Evolutionary conservation across 306 rosid genomes (phyloP), one percentile per base, ranked within the genome.

Genomic region (Prunus mume): DNA sequence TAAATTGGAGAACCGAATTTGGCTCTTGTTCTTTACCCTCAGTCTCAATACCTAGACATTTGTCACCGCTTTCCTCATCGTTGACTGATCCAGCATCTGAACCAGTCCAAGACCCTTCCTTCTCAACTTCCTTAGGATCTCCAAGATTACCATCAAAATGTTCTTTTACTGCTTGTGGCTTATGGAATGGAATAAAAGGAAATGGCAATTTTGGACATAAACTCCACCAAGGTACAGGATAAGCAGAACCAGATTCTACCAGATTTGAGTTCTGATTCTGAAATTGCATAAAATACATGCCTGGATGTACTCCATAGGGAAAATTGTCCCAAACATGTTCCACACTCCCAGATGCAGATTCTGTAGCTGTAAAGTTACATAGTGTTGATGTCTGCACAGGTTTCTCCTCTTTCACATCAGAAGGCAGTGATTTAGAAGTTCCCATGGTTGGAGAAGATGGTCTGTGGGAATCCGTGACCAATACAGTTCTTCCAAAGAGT

Each of bases 401-500:
- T 61, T 66, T 77, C 58, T 65, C 68, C 47, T 73, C 84, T 11
- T 18, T 43, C 19, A 27, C 22, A 56, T 58, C 47, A 3, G 57
- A 27, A 57, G 83, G 65, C 51, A 55, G 30, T 27, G 81, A 73
- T 67, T 86, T 85, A 65, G 72, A 65, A 27, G 74, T 24, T 19
- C 58, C 89, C 9, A 8, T 20, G 5, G 64, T 71, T 30, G 75
- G 57, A 71, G 85, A 80, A n/a, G 80, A 75, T 19, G 85, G 78
- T 61, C 71, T 60, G 32, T 81, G 54, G 51, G 86, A 80, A 78
- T 88, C 85, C 43, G 82, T 65, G 51, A 93, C 78, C 12, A 85
- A n/a, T 2, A 91, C 80, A 52, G 89, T 91, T 56, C 85, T 80
- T 49, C 98, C 98, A 34, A 93, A 91, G 68, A 93, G 97, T 84